A percentile compares a stretch with the other conserved stretches of the same genome.
These are phyloP conservation scores for Sorghum bicolor DNA, from an alignment of 176 grass and related monocot genomes.

Conservation along the genomic window DNA sequence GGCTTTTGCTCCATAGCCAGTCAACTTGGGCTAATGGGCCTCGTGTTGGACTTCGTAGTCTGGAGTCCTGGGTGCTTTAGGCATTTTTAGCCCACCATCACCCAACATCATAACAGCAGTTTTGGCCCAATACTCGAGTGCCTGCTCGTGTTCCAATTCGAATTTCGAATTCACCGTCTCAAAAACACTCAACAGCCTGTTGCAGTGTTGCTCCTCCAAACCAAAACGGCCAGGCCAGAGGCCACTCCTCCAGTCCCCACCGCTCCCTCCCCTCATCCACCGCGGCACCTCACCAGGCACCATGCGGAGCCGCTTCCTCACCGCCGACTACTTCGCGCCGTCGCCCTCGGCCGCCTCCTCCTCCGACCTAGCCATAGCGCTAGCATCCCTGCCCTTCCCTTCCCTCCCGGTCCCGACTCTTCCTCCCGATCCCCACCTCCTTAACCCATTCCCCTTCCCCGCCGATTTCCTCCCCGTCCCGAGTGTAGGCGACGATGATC, in stretches of 20 bases:
- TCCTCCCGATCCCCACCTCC: constrained; percentile 44
- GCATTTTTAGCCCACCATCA: background rate
- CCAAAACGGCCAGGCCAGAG: background rate
- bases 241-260: background rate
- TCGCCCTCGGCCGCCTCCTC: constrained; percentile 18
- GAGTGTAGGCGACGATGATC: constrained; percentile 22
- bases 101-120: background rate
- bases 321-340: constrained; percentile 61
- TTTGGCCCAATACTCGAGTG: background rate
- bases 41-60: background rate
- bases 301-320: constrained; percentile 86
- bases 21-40: background rate
- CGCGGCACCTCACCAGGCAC: background rate
- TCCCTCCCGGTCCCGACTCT: constrained; percentile 50
- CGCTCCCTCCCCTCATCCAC: background rate
- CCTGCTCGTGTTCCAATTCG: background rate
- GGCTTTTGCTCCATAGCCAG: background rate
- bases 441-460: constrained; percentile 11
- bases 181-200: background rate
- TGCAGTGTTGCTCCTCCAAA: background rate
- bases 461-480: constrained; percentile 22
- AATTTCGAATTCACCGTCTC: constrained; percentile 5
- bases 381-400: constrained; percentile 44
- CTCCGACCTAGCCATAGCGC: constrained; percentile 31
- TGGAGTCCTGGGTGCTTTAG: no score